phyloP scores from a whole-genome alignment of 2,329 filamentous ascomycete species.

The Cladorrhinum sp. region DNA sequence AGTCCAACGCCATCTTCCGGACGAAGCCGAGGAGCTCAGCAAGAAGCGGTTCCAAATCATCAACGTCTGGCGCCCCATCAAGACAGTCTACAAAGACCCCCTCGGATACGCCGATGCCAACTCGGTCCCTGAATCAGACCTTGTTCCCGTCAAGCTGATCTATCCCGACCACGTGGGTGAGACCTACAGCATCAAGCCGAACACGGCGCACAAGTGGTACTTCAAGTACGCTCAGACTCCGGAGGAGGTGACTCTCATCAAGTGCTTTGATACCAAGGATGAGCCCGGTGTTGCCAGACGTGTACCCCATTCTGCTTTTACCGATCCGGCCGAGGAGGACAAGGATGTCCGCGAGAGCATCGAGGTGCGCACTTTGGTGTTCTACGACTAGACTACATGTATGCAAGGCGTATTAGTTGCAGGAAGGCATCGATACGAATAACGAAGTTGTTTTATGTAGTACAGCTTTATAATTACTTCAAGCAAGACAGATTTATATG shows the following conservation, averaged over 20 bases:
- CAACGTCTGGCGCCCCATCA: conserved; percentile 49
- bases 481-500: background rate
- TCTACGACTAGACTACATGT: conserved; percentile 31
- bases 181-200: conserved; percentile 39
- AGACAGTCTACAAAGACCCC: conserved; percentile 44
- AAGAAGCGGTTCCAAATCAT: conserved; percentile 42
- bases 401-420: too few species aligned
- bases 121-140: conserved; percentile 40
- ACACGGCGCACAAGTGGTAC: conserved; percentile 47
- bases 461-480: background rate
- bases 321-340: conserved; percentile 33
- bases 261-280: conserved; percentile 57
- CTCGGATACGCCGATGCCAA: conserved; percentile 39
- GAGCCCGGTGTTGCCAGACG: conserved; percentile 38
- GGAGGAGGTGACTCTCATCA: conserved; percentile 56
- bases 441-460: too few species aligned
- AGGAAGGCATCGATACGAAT: too few species aligned
- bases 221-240: conserved; percentile 51
- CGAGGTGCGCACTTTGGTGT: conserved; percentile 28
- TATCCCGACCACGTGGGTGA: conserved; percentile 39
- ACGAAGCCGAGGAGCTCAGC: conserved; percentile 24
- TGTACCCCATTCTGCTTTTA: conserved; percentile 28
- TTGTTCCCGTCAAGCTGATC: conserved; percentile 37
- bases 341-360: conserved; percentile 49
- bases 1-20: conserved; percentile 43